A percentile compares a stretch with the other conserved stretches of the same genome.
Conservation (phyloP, 192 early-diverging fungal genomes). For the Ambispora gerdemannii region DNA sequence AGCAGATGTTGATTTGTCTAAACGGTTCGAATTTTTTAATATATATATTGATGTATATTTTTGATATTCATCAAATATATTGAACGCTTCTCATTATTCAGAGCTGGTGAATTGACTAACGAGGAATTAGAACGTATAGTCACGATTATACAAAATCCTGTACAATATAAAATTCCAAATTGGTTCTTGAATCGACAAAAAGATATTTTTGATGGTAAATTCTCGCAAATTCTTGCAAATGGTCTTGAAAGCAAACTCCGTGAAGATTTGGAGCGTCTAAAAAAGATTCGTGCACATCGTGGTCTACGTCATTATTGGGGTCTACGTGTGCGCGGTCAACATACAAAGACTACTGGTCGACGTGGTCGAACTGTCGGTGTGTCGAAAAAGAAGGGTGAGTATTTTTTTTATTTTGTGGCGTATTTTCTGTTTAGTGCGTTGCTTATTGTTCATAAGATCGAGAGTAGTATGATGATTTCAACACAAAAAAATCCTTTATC, state of each 20-base stretch:
- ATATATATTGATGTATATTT: background rate
- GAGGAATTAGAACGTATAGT: slow-evolving; percentile 98
- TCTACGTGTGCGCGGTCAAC: slow-evolving; percentile 98
- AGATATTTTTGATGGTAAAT: slow-evolving; percentile 94
- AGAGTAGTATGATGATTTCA: slow-evolving; percentile 1
- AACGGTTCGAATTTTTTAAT: slow-evolving; percentile 60
- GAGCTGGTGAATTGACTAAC: slow-evolving; percentile 95
- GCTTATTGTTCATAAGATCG: too few relatives aligned
- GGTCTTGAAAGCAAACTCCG: slow-evolving; percentile 92
- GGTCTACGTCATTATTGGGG: slow-evolving; percentile 99
- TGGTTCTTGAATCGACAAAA: slow-evolving; percentile 99
- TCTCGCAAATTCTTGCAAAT: slow-evolving; percentile 94
- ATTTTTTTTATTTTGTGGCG: background rate
- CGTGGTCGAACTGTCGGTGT: slow-evolving; percentile 95
- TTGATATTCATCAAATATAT: too few relatives aligned
- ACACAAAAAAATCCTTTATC: background rate
- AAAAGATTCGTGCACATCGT: slow-evolving; percentile 99
- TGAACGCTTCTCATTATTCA: slow-evolving; percentile 32
- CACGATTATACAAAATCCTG: slow-evolving; percentile 98
- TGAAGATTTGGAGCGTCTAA: slow-evolving; percentile 98
- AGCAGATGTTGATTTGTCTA: slow-evolving; percentile 95
- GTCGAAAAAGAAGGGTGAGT: slow-evolving; percentile 87
- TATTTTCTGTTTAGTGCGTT: slow-evolving; percentile 3
- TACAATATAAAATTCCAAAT: slow-evolving; percentile 98
- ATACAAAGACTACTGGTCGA: slow-evolving; percentile 99